Percentiles rank a stretch among this genome's conserved stretches.
Conservation (phyloP, 225 moss, liverwort and hornwort genomes). For the Bryum argenteum region DNA sequence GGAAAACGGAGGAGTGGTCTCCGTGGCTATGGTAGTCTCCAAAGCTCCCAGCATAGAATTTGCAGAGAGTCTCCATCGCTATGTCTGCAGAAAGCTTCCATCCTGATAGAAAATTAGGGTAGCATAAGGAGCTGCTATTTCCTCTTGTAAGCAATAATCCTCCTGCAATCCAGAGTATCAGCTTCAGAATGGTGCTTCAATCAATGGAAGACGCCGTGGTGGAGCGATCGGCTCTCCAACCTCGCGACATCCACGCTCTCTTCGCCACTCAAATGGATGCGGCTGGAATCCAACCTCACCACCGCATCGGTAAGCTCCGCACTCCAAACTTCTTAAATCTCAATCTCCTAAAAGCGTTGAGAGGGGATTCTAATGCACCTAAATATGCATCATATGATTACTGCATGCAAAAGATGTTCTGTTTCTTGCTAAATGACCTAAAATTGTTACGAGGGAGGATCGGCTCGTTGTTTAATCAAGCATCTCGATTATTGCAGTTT, state of each 20-base stretch:
- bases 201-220: constrained; percentile 28
- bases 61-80: too few species aligned
- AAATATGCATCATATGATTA: background rate
- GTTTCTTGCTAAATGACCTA: background rate
- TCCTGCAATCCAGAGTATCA: too few species aligned
- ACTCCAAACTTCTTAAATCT: background rate
- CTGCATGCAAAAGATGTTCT: background rate
- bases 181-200: constrained; percentile 33
- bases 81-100: too few species aligned
- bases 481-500: background rate
- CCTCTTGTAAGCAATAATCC: too few species aligned
- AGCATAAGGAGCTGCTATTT: too few species aligned
- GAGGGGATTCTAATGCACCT: background rate
- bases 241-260: constrained; percentile 43
- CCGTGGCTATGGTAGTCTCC: too few species aligned
- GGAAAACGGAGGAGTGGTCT: too few species aligned
- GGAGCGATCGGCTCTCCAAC: constrained; percentile 8
- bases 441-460: background rate
- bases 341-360: background rate
- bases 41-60: too few species aligned
- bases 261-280: constrained; percentile 73
- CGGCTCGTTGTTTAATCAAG: too few species aligned
- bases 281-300: constrained; percentile 63
- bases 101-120: too few species aligned
- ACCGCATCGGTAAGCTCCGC: constrained; percentile 60